Evolutionary conservation across 129 eudicot genomes (phyloP).

Genomic region (Chrysanthemum makinoi): DNA sequence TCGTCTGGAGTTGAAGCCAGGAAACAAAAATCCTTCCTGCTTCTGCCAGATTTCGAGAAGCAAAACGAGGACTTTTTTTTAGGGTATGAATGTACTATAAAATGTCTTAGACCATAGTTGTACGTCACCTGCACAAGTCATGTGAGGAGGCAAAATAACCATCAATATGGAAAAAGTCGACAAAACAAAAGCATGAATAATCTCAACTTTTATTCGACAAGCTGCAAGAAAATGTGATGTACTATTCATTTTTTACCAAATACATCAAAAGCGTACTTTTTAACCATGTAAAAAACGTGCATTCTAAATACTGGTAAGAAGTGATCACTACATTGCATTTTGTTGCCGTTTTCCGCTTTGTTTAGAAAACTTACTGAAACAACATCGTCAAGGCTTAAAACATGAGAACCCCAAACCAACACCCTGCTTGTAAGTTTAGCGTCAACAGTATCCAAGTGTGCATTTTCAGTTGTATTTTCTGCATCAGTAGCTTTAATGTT

Average conservation of each 20-base stretch:
- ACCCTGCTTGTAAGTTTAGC: slow-evolving; percentile 98
- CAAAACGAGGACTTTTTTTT: slow-evolving; percentile 49
- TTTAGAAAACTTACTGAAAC: slow-evolving; percentile 59
- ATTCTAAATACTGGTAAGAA: too few relatives aligned
- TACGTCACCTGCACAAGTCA: slow-evolving; percentile 67
- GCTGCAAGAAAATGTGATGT: too few relatives aligned
- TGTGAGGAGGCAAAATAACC: not conserved
- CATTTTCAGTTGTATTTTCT: slow-evolving; percentile 49
- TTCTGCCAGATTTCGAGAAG: slow-evolving; percentile 69
- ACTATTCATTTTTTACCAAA: too few relatives aligned
- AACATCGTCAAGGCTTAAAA: slow-evolving; percentile 70
- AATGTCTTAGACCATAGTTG: slow-evolving; percentile 77
- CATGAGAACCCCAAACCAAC: slow-evolving; percentile 83
- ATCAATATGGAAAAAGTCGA: not conserved
- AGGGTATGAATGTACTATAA: slow-evolving; percentile 86
- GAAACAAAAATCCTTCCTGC: slow-evolving; percentile 79
- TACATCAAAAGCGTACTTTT: too few relatives aligned
- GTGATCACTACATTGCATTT: too few relatives aligned
- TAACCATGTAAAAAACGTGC: too few relatives aligned
- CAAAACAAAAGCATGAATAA: not conserved
- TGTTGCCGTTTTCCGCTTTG: not conserved
- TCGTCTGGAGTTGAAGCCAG: slow-evolving; percentile 80
- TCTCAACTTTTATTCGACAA: not conserved
- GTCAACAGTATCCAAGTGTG: slow-evolving; percentile 63
- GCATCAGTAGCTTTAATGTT: slow-evolving; percentile 47